These are phyloP conservation scores for Persicaria maculosa DNA, from an alignment of 148 eudicot genomes.

Conservation along the genomic window DNA sequence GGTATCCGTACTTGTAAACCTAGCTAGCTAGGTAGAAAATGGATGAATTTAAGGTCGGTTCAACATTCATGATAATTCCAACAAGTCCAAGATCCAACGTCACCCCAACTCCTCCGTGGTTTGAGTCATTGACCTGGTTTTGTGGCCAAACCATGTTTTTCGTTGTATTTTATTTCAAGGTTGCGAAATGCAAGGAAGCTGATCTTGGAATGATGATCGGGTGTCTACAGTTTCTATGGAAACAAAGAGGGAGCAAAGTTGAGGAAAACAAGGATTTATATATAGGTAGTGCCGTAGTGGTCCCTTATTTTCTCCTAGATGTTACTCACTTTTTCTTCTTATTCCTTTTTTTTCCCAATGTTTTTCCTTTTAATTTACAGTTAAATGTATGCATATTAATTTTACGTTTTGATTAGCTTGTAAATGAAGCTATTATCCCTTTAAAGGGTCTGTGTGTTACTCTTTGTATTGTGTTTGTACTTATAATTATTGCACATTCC, in stretches of 20 bases:
- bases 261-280: slow-evolving; percentile 5
- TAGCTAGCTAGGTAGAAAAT: background rate
- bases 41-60: background rate
- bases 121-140: slow-evolving; percentile 6
- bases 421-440: slow-evolving; percentile 9
- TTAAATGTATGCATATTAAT: background rate
- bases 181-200: slow-evolving; percentile 1
- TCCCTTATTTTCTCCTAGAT: background rate
- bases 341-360: background rate
- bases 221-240: background rate
- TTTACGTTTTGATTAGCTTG: slow-evolving; percentile 10
- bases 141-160: slow-evolving; percentile 4
- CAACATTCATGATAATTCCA: background rate
- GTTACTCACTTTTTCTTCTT: background rate
- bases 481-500: background rate
- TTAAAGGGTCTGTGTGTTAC: background rate
- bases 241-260: slow-evolving; percentile 8
- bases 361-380: too few species aligned
- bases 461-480: background rate
- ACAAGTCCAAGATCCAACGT: background rate
- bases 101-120: background rate
- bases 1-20: background rate
- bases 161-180: background rate
- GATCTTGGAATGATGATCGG: background rate
- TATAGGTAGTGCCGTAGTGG: background rate